Evolutionary conservation across 441 rosid genomes (phyloP).

Genomic region (Populus hybrid): DNA sequence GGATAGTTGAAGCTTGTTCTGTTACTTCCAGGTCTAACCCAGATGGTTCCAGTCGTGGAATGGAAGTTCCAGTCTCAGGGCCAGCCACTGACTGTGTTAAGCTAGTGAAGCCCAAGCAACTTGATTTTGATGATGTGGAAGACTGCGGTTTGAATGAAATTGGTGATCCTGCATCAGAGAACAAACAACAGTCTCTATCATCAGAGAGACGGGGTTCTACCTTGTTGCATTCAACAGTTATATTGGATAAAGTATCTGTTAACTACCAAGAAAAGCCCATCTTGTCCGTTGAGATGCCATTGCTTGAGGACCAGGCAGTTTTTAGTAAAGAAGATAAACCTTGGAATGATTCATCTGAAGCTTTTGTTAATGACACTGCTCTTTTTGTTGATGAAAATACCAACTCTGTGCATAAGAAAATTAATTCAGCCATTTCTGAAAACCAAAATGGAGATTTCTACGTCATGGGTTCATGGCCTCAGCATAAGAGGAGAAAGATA

Average conservation of each 20-base stretch:
- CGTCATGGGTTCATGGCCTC: constrained; percentile 34
- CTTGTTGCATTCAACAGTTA: constrained; percentile 23
- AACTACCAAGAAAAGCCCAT: constrained; percentile 23
- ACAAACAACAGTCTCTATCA: constrained; percentile 24
- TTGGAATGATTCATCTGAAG: constrained; percentile 28
- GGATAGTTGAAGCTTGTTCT: constrained; percentile 17
- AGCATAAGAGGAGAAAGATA: constrained; percentile 49
- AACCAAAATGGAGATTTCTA: constrained; percentile 17
- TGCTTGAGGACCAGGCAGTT: constrained; percentile 25
- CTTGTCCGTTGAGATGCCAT: constrained; percentile 21
- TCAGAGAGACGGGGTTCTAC: constrained; percentile 21
- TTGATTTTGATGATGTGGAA: constrained; percentile 44
- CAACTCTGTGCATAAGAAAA: constrained; percentile 21
- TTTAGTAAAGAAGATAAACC: constrained; percentile 27
- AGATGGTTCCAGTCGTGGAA: constrained; percentile 23
- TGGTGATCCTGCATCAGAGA: constrained; percentile 24
- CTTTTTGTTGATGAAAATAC: constrained; percentile 20
- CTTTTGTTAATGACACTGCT: constrained; percentile 16
- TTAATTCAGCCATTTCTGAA: constrained; percentile 7
- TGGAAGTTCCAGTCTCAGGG: constrained; percentile 28
- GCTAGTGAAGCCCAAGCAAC: constrained; percentile 41
- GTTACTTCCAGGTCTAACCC: constrained; percentile 25
- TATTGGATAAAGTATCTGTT: constrained; percentile 25
- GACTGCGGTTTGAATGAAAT: constrained; percentile 28
- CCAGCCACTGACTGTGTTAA: constrained; percentile 23